phyloP scores from a whole-genome alignment of 768 basidiomycete genomes.

The Hirschioporus abietinus region DNA sequence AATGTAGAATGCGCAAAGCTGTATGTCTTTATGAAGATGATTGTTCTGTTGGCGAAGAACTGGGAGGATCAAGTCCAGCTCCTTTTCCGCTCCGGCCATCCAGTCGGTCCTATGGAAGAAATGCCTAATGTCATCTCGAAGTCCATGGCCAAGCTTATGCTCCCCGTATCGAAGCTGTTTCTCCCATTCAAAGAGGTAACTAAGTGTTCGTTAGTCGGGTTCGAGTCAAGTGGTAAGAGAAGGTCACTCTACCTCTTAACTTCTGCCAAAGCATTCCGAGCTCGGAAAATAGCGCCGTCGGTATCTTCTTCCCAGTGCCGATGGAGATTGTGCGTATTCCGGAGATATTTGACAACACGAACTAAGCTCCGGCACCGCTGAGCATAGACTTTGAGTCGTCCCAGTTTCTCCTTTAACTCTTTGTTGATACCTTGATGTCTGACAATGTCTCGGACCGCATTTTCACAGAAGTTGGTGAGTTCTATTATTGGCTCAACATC shows the following conservation, averaged over 20 bases:
- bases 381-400: not conserved
- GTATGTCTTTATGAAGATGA: not conserved
- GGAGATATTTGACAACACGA: not conserved
- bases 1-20: not conserved
- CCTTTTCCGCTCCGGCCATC: not conserved
- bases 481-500: not conserved
- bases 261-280: not conserved
- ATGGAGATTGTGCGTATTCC: not conserved
- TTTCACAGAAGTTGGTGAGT: not conserved
- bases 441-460: not conserved
- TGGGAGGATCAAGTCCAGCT: not conserved
- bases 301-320: not conserved
- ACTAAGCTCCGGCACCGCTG: not conserved
- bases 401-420: not conserved
- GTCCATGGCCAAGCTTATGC: not conserved
- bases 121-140: not conserved
- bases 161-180: not conserved
- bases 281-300: not conserved
- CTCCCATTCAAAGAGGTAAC: not conserved
- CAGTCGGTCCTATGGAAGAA: not conserved
- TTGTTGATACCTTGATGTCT: not conserved
- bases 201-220: not conserved
- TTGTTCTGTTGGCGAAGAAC: not conserved
- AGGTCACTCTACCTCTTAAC: not conserved
- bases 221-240: not conserved